Conservation (phyloP, 2,329 filamentous ascomycete species). For the Cladobotryum protrusum region DNA sequence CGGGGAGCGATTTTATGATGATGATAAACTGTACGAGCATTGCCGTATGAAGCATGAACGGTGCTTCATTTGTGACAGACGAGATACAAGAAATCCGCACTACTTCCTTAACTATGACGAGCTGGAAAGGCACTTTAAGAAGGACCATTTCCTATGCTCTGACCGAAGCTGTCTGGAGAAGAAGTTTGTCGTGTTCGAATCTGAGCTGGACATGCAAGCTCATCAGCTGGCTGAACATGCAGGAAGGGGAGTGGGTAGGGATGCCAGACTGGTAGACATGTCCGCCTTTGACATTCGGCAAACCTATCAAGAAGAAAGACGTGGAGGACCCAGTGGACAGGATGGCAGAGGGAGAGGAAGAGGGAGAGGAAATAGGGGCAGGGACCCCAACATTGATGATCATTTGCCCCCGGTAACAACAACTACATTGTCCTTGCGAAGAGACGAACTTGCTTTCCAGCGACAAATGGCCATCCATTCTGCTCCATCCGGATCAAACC, state of each 20-base stretch:
- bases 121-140: conserved; percentile 78
- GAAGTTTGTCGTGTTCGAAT: conserved; percentile 95
- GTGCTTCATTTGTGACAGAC: conserved; percentile 86
- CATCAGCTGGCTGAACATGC: conserved; percentile 84
- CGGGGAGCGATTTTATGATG: conserved; percentile 85
- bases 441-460: conserved; percentile 88
- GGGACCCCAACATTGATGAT: conserved; percentile 81
- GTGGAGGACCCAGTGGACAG: conserved; percentile 32
- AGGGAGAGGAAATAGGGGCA: conserved; percentile 50
- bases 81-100: conserved; percentile 65
- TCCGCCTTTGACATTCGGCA: conserved; percentile 75
- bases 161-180: conserved; percentile 89
- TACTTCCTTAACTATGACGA: conserved; percentile 88
- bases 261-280: conserved; percentile 80
- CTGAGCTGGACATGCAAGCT: conserved; percentile 89
- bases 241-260: conserved; percentile 76
- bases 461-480: conserved; percentile 87
- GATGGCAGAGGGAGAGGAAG: conserved; percentile 32
- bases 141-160: conserved; percentile 78
- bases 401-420: conserved; percentile 64
- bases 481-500: conserved; percentile 69
- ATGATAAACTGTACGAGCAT: conserved; percentile 90
- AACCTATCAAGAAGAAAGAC: conserved; percentile 59
- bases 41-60: conserved; percentile 91
- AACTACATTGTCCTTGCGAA: conserved; percentile 58